phyloP scores from a whole-genome alignment of 2,329 filamentous ascomycete genomes.

The Colletotrichum sp. region DNA sequence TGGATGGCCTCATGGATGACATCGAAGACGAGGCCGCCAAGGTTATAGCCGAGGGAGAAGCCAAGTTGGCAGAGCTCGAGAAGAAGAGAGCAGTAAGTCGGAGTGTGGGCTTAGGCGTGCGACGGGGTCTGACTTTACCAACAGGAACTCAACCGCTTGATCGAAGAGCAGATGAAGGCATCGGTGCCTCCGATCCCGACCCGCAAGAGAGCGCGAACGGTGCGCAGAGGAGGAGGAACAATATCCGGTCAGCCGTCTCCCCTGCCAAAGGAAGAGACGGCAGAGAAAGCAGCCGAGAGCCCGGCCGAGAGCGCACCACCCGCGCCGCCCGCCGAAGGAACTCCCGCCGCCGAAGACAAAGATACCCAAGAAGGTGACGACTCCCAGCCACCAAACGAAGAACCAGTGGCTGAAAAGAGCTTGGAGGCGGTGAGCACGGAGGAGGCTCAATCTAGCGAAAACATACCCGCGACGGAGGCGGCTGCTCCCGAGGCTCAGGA shows the following conservation, averaged over 20 bases:
- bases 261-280: neutral
- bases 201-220: conserved; percentile 15
- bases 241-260: conserved; percentile 3
- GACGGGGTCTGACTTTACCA: neutral
- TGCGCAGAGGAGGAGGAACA: neutral
- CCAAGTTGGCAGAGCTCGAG: conserved; percentile 36
- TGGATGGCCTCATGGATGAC: conserved; percentile 36
- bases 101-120: neutral
- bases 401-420: conserved; percentile 17
- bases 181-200: conserved; percentile 34
- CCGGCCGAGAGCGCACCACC: neutral
- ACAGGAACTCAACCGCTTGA: conserved; percentile 47
- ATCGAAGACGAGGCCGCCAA: conserved; percentile 36
- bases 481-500: neutral
- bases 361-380: conserved; percentile 6
- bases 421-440: neutral
- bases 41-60: conserved; percentile 33
- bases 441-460: neutral
- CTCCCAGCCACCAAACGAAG: conserved; percentile 15
- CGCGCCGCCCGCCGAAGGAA: neutral
- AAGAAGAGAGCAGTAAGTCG: conserved; percentile 32
- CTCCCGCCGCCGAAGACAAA: neutral
- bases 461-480: neutral
- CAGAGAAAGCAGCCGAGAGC: neutral
- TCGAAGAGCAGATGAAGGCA: conserved; percentile 44